Percentiles rank a stretch among this genome's conserved stretches.
Conservation (phyloP, 306 rosid genomes). For the Inga oerstediana region DNA sequence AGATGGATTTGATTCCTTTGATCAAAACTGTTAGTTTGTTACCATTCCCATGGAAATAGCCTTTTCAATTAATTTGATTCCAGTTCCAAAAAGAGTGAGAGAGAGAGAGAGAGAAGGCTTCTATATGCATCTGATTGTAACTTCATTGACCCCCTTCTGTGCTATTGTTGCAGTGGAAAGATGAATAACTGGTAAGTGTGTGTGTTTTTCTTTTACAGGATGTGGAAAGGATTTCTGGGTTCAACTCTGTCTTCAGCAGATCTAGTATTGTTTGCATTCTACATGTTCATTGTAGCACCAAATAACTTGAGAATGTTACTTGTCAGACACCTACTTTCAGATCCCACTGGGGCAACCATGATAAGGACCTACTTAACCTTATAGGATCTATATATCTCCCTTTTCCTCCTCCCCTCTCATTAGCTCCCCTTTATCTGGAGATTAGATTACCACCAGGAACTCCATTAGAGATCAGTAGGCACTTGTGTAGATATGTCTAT, state of each 20-base stretch:
- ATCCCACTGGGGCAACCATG: constrained; percentile 92
- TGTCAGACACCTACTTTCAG: constrained; percentile 81
- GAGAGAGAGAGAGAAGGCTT: background rate
- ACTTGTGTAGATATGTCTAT: constrained; percentile 34
- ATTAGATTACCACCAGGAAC: constrained; percentile 45
- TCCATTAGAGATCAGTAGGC: constrained; percentile 29
- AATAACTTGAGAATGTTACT: constrained; percentile 85
- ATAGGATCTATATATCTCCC: constrained; percentile 33
- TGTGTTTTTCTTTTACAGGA: constrained; percentile 57
- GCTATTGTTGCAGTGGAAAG: constrained; percentile 10
- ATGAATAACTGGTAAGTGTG: constrained; percentile 20
- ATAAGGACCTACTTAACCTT: constrained; percentile 77
- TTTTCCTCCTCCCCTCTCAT: background rate
- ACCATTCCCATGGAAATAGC: background rate
- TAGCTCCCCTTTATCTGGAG: constrained; percentile 34
- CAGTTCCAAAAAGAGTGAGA: background rate
- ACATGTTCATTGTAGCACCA: constrained; percentile 92
- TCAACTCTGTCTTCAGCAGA: constrained; percentile 84
- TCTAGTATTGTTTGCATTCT: constrained; percentile 74
- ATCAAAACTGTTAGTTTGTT: background rate
- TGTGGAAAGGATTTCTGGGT: constrained; percentile 99
- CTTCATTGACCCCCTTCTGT: background rate
- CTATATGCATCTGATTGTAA: background rate
- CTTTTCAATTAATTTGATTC: background rate
- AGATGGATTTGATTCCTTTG: background rate